Percentiles rank a stretch among this genome's conserved stretches.
Conservation (phyloP, 2,329 filamentous ascomycete genomes). For the Podosphaera leucotricha region DNA sequence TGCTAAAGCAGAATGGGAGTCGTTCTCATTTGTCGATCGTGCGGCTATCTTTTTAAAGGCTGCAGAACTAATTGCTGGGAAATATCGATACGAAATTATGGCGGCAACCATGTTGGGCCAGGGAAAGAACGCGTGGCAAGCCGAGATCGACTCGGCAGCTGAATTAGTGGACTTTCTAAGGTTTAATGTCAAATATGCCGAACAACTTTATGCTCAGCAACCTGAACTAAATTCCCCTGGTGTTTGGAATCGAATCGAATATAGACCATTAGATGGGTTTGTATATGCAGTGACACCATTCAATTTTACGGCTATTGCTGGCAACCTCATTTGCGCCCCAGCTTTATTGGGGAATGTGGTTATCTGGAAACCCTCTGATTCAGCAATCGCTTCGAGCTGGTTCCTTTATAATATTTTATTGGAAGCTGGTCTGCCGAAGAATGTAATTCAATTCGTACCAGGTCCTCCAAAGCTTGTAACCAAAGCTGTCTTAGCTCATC, state of each 20-base stretch:
- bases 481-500: slow-evolving; percentile 49
- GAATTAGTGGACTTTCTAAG: slow-evolving; percentile 83
- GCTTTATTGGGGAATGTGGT: slow-evolving; percentile 87
- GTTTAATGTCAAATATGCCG: slow-evolving; percentile 84
- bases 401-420: slow-evolving; percentile 73
- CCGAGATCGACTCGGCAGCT: slow-evolving; percentile 90
- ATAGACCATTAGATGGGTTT: slow-evolving; percentile 79
- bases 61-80: slow-evolving; percentile 67
- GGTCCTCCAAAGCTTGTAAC: slow-evolving; percentile 73
- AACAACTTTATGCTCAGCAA: slow-evolving; percentile 75
- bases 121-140: slow-evolving; percentile 97
- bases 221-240: slow-evolving; percentile 62
- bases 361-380: slow-evolving; percentile 88
- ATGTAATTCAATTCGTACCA: slow-evolving; percentile 85
- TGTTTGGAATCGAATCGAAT: slow-evolving; percentile 79
- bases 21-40: slow-evolving; percentile 68
- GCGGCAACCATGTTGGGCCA: slow-evolving; percentile 88
- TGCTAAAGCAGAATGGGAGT: slow-evolving; percentile 73
- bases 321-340: slow-evolving; percentile 62
- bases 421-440: slow-evolving; percentile 69
- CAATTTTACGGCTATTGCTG: slow-evolving; percentile 92
- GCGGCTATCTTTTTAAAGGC: slow-evolving; percentile 91
- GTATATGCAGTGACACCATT: slow-evolving; percentile 88
- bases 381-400: slow-evolving; percentile 74
- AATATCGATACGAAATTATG: slow-evolving; percentile 95